Base-by-base conservation (phyloP, 2,329 filamentous ascomycete species). In the Aureobasidium sp. region DNA sequence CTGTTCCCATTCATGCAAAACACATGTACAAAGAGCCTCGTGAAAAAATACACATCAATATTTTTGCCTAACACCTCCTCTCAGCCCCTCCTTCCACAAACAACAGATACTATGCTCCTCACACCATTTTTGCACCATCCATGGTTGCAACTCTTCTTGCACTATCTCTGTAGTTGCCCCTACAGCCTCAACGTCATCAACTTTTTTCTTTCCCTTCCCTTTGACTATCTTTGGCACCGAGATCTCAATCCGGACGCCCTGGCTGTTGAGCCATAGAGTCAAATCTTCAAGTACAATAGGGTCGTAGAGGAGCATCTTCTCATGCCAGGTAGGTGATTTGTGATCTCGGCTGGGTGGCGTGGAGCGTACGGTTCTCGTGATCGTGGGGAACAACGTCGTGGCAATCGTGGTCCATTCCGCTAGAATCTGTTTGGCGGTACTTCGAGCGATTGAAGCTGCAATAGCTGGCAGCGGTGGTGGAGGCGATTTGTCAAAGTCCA, bases 251-350 rank as follows among this genome's bases (percentile, higher is more conserved):
- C 66, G 37, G 8, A 72, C 15, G 37, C 67, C 71, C 56, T 72
- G 65, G 3, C 52, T 66, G 45, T 96, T 97, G 17, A 97, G 76
- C 89, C 91, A 97, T 0, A 78, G 76, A 0, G 92, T 83, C 15
- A 99, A 78, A 66, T 97, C 91, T 74, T 97, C 93, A 0, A 97
- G 75, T 1, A 94, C 81, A 47, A 99, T 88, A 0, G 93, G 91
- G 69, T 97, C 92, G 71, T 95, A 97, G 72, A 97, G 84, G 6
- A 97, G 79, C 51, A 99, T 97, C 76, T 91, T 95, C 74, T 97
- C 91, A 68, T 95, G 82, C 90, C 92, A 97, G 2, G 84, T 91
- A 2, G 79, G 80, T 2, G 72, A 70, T 6, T 69, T 72, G 7
- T 72, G 70, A 62, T 80, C 71, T 9, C 72, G 74, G 2, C 74